phyloP scores from a whole-genome alignment of 164 flowering plant genomes.

The Vitis rotundifolia region DNA sequence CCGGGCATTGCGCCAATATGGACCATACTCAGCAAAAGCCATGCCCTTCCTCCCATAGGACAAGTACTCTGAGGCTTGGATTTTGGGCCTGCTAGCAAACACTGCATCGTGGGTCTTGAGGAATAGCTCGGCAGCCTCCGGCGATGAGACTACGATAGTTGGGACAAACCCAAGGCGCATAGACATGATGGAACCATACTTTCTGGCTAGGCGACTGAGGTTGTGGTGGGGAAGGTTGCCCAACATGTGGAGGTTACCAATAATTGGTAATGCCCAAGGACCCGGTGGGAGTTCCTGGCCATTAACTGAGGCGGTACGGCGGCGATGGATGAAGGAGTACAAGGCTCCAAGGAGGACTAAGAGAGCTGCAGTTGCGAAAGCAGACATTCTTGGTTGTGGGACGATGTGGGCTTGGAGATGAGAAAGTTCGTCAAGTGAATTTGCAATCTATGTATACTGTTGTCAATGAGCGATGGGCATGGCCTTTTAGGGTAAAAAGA shows the following conservation, averaged over 20 bases:
- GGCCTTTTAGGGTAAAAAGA: too few species aligned
- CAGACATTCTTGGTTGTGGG: not conserved
- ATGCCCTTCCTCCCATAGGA: not conserved
- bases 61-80: not conserved
- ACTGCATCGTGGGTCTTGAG: slow-evolving; percentile 6
- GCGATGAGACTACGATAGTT: not conserved
- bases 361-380: not conserved
- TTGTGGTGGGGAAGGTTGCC: not conserved
- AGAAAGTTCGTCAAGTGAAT: too few species aligned
- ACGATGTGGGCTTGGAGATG: not conserved
- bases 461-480: too few species aligned
- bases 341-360: too few species aligned
- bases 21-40: not conserved
- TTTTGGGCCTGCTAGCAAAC: slow-evolving; percentile 11
- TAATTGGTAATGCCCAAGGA: slow-evolving; percentile 6
- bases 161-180: not conserved
- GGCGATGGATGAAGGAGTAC: not conserved
- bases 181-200: slow-evolving; percentile 8
- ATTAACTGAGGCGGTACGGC: not conserved
- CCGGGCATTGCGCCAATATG: not conserved
- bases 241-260: slow-evolving; percentile 15
- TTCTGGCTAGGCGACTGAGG: too few species aligned
- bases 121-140: too few species aligned
- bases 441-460: too few species aligned
- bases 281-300: too few species aligned